phyloP scores from a whole-genome alignment of 2,329 filamentous ascomycete genomes.

The Diaporthe citriasiana region DNA sequence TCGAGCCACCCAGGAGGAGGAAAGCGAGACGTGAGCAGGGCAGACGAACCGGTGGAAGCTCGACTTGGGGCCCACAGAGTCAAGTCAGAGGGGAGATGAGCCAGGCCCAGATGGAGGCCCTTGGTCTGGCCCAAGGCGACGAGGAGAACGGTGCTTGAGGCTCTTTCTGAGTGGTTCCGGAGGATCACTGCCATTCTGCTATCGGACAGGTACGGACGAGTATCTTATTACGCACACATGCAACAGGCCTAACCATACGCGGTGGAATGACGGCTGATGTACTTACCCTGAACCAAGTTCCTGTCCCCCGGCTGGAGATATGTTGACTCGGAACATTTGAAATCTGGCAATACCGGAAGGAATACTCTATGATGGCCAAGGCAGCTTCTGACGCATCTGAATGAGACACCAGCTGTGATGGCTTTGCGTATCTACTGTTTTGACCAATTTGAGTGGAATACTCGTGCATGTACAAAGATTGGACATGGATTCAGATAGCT shows the following conservation, averaged over 20 bases:
- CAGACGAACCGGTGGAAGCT: neutral
- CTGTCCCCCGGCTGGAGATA: neutral
- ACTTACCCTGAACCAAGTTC: neutral
- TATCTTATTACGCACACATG: neutral
- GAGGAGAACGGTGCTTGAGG: neutral
- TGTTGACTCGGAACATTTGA: no score
- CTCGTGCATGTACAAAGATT: no score
- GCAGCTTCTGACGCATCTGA: no score
- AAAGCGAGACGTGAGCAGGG: neutral
- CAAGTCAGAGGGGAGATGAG: conserved; percentile 9
- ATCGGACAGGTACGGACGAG: neutral
- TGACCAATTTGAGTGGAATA: no score
- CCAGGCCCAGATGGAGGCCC: conserved; percentile 3
- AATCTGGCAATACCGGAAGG: no score
- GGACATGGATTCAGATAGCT: no score
- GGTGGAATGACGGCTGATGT: neutral
- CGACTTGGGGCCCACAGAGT: neutral
- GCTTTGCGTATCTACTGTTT: no score
- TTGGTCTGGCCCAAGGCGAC: neutral
- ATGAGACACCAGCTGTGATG: no score
- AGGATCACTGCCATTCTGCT: neutral
- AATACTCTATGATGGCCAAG: no score
- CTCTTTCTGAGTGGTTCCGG: neutral
- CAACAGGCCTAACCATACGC: neutral
- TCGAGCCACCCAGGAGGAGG: neutral